Percentiles rank a stretch among this genome's conserved stretches.
Conservation (phyloP, 768 basidiomycete genomes). For the Lepiota venenata region DNA sequence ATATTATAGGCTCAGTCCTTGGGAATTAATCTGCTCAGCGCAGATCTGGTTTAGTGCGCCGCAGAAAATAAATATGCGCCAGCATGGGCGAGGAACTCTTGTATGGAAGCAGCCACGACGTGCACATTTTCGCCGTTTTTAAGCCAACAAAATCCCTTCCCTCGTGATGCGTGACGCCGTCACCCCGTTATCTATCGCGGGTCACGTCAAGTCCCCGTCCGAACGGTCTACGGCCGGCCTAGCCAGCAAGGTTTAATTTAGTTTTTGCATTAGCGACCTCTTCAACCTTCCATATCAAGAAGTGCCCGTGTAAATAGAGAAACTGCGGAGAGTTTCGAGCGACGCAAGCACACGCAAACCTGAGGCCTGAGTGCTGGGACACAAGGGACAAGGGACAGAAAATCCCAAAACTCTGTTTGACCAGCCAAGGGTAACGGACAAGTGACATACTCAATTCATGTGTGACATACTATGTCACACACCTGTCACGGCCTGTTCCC, state of each 20-base stretch:
- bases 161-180: slow-evolving; percentile 3
- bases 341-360: slow-evolving; percentile 5
- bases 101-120: slow-evolving; percentile 15
- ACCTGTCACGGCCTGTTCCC: not conserved
- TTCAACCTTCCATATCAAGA: slow-evolving; percentile 7
- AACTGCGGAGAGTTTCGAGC: not conserved
- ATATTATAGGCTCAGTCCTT: slow-evolving; percentile 7
- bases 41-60: slow-evolving; percentile 14
- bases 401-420: slow-evolving; percentile 2
- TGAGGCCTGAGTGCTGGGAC: not conserved
- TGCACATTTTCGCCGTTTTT: slow-evolving; percentile 3
- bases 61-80: slow-evolving; percentile 14
- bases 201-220: slow-evolving; percentile 9
- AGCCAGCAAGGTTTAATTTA: slow-evolving; percentile 14
- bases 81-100: slow-evolving; percentile 10
- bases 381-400: not conserved
- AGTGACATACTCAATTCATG: slow-evolving; percentile 1
- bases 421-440: not conserved
- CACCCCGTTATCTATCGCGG: slow-evolving; percentile 1
- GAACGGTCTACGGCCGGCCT: slow-evolving; percentile 1
- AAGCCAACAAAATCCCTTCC: not conserved
- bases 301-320: slow-evolving; percentile 1
- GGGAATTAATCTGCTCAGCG: slow-evolving; percentile 22
- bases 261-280: not conserved
- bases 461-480: not conserved